Conservation (phyloP, 176 grass and related monocot species). For the Rhynchospora pubera region DNA sequence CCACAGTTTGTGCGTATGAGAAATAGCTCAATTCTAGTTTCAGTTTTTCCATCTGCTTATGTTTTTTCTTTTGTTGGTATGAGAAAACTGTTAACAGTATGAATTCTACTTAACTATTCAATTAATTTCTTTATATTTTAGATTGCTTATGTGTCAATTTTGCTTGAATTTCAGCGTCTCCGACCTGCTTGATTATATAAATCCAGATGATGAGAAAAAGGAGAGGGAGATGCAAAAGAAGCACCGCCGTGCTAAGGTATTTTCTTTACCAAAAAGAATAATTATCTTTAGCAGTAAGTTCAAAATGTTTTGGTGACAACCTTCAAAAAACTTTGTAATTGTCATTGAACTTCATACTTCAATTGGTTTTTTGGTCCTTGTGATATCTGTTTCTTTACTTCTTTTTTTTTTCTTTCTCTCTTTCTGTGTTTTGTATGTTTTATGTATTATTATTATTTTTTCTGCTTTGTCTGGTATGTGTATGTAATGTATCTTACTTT, state of each 20-base stretch:
- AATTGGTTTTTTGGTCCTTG: not conserved
- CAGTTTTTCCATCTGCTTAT: not conserved
- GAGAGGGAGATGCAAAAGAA: constrained; percentile 76
- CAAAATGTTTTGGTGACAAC: not conserved
- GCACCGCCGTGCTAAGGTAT: constrained; percentile 68
- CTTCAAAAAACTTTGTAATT: not conserved
- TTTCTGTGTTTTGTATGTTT: not conserved
- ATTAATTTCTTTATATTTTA: not conserved
- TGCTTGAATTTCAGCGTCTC: constrained; percentile 69
- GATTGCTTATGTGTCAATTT: constrained; percentile 6
- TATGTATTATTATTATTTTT: not conserved
- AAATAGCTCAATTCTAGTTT: not conserved
- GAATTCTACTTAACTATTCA: not conserved
- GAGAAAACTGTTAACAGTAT: not conserved
- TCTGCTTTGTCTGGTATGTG: constrained; percentile 11
- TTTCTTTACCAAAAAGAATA: not conserved
- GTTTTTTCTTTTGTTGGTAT: not conserved
- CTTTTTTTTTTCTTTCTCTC: not conserved
- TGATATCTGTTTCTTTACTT: not conserved
- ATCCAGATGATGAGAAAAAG: constrained; percentile 82
- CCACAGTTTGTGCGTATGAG: not conserved
- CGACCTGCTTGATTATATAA: constrained; percentile 99
- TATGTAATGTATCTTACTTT: constrained; percentile 30
- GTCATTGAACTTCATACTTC: not conserved
- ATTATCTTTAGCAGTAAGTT: constrained; percentile 1